phyloP scores from a whole-genome alignment of 495 filamentous ascomycete species.

The Hypoxylon intermedium region DNA sequence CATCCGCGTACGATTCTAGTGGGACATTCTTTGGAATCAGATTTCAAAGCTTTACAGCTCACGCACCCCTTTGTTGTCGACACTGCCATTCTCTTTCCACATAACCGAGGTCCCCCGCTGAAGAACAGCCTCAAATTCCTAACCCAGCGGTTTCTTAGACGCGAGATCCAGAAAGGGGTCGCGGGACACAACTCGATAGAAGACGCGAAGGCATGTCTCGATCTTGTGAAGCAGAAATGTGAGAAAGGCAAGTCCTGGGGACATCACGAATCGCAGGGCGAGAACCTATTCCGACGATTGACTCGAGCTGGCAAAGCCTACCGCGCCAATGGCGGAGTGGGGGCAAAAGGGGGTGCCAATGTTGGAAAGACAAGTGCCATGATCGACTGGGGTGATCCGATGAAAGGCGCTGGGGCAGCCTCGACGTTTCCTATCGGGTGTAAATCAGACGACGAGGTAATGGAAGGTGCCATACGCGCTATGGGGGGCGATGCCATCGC shows the following conservation, averaged over 20 bases:
- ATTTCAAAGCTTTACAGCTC: slow-evolving; percentile 80
- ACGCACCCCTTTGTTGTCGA: slow-evolving; percentile 94
- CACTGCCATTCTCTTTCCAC: slow-evolving; percentile 82
- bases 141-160: slow-evolving; percentile 75
- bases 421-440: slow-evolving; percentile 78
- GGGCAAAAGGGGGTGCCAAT: slow-evolving; percentile 52
- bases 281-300: slow-evolving; percentile 88
- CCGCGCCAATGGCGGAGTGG: slow-evolving; percentile 60
- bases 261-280: slow-evolving; percentile 71
- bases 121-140: slow-evolving; percentile 86
- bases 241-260: slow-evolving; percentile 88
- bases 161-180: slow-evolving; percentile 76
- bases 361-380: slow-evolving; percentile 76
- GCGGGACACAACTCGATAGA: slow-evolving; percentile 88
- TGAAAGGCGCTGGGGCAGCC: slow-evolving; percentile 72
- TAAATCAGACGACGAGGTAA: slow-evolving; percentile 75
- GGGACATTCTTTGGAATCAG: slow-evolving; percentile 91
- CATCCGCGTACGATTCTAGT: slow-evolving; percentile 80
- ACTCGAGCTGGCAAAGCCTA: slow-evolving; percentile 61
- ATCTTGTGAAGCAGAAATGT: slow-evolving; percentile 93
- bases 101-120: slow-evolving; percentile 52
- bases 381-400: slow-evolving; percentile 86
- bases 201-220: slow-evolving; percentile 87
- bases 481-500: slow-evolving; percentile 72
- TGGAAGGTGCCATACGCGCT: slow-evolving; percentile 69